These are phyloP conservation scores for Cladophialophora bantiana DNA, from an alignment of 2,329 filamentous ascomycete species.

Conservation along the genomic window DNA sequence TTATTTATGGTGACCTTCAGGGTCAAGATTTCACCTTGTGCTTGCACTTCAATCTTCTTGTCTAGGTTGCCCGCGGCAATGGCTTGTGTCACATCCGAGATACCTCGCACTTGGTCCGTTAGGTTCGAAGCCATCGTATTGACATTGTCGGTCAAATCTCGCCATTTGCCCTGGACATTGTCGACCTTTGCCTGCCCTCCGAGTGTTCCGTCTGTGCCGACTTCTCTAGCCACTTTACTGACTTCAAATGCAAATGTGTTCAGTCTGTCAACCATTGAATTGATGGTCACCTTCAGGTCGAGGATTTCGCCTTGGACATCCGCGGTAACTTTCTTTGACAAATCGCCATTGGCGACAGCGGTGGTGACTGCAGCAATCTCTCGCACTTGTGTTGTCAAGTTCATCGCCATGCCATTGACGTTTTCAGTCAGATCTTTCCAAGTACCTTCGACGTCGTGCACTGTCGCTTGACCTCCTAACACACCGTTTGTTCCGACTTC, in stretches of 20 bases:
- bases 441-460: conserved; percentile 95
- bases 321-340: conserved; percentile 95
- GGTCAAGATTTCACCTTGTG: conserved; percentile 91
- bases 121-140: conserved; percentile 72
- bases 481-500: conserved; percentile 97
- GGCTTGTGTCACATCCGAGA: conserved; percentile 91
- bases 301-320: conserved; percentile 93
- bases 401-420: conserved; percentile 99
- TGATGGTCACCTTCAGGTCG: conserved; percentile 89
- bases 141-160: conserved; percentile 71
- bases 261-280: conserved; percentile 70
- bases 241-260: conserved; percentile 71
- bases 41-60: conserved; percentile 93
- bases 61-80: conserved; percentile 96
- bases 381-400: conserved; percentile 94
- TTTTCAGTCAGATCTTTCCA: conserved; percentile 96
- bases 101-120: conserved; percentile 78
- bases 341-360: conserved; percentile 89
- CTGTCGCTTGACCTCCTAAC: conserved; percentile 90
- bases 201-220: conserved; percentile 69
- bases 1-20: conserved; percentile 97
- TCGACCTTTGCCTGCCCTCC: conserved; percentile 69
- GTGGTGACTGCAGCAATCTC: conserved; percentile 97
- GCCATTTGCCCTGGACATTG: conserved; percentile 72
- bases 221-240: conserved; percentile 70